phyloP scores from a whole-genome alignment of 2,329 filamentous ascomycete genomes.

The Kalmusia sp. region DNA sequence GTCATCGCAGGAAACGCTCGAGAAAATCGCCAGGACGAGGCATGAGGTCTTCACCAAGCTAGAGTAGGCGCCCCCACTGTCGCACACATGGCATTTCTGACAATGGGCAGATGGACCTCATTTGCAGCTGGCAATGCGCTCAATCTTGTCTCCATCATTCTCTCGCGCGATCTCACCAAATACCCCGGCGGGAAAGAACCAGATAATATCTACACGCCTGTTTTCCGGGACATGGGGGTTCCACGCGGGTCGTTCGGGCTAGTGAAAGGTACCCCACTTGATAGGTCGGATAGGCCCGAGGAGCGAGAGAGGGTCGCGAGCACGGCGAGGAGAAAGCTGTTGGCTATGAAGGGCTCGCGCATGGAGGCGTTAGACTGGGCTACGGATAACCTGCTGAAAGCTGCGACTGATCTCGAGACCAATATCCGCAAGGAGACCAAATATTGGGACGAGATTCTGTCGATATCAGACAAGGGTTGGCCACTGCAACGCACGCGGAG shows the following conservation, averaged over 20 bases:
- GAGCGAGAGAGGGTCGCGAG: slow-evolving; percentile 41
- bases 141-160: slow-evolving; percentile 39
- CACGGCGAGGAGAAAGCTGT: slow-evolving; percentile 50
- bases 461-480: slow-evolving; percentile 86
- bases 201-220: slow-evolving; percentile 34
- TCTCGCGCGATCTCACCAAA: slow-evolving; percentile 39
- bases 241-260: slow-evolving; percentile 47
- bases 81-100: slow-evolving; percentile 34
- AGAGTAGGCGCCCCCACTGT: slow-evolving; percentile 56
- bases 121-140: slow-evolving; percentile 41
- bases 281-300: slow-evolving; percentile 24
- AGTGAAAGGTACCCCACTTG: slow-evolving; percentile 28
- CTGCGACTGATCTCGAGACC: slow-evolving; percentile 73
- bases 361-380: slow-evolving; percentile 78
- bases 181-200: slow-evolving; percentile 21
- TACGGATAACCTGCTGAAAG: slow-evolving; percentile 74
- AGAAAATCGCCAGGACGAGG: slow-evolving; percentile 49
- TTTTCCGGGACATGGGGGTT: slow-evolving; percentile 35
- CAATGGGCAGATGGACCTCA: slow-evolving; percentile 33
- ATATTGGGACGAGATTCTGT: slow-evolving; percentile 88
- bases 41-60: slow-evolving; percentile 52
- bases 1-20: slow-evolving; percentile 39
- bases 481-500: slow-evolving; percentile 61
- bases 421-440: slow-evolving; percentile 81
- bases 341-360: slow-evolving; percentile 73